Evolutionary conservation across 768 basidiomycete species (phyloP).

Genomic region (Termitomyces sp.): DNA sequence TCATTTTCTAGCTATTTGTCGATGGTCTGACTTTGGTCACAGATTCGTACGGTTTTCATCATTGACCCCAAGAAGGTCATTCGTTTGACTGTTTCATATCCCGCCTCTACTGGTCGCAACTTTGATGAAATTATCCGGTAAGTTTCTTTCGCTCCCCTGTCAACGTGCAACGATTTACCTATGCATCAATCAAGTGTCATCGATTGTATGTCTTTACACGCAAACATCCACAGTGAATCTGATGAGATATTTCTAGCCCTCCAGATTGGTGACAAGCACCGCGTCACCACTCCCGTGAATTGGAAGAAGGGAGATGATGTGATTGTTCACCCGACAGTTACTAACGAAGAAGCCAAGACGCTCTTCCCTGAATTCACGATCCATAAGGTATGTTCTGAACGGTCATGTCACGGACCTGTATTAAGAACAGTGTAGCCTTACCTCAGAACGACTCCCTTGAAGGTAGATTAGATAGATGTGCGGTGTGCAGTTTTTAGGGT

Average conservation of each 20-base stretch:
- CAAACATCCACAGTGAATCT: slow-evolving; percentile 33
- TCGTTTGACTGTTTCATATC: slow-evolving; percentile 86
- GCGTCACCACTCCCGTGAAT: slow-evolving; percentile 88
- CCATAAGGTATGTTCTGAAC: slow-evolving; percentile 54
- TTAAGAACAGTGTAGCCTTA: slow-evolving; percentile 55
- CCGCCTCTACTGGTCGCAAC: slow-evolving; percentile 94
- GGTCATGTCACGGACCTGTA: slow-evolving; percentile 1
- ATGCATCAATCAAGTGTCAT: slow-evolving; percentile 48
- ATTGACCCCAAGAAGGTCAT: slow-evolving; percentile 97
- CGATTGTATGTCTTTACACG: slow-evolving; percentile 43
- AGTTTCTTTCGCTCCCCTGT: slow-evolving; percentile 14
- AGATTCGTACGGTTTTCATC: slow-evolving; percentile 95
- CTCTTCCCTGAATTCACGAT: slow-evolving; percentile 81
- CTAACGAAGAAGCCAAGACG: slow-evolving; percentile 84
- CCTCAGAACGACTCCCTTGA: slow-evolving; percentile 73
- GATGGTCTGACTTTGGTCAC: background rate
- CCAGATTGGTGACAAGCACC: slow-evolving; percentile 84
- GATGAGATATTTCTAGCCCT: slow-evolving; percentile 44
- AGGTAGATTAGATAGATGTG: slow-evolving; percentile 22
- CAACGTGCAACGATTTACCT: background rate
- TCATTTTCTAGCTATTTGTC: background rate
- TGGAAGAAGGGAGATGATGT: slow-evolving; percentile 94
- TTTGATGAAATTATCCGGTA: slow-evolving; percentile 61
- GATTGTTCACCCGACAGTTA: slow-evolving; percentile 83
- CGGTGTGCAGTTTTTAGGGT: background rate